Evolutionary conservation across 352 stramenopile species (phyloP).

Genomic region (Phytophthora fragariaefolia): DNA sequence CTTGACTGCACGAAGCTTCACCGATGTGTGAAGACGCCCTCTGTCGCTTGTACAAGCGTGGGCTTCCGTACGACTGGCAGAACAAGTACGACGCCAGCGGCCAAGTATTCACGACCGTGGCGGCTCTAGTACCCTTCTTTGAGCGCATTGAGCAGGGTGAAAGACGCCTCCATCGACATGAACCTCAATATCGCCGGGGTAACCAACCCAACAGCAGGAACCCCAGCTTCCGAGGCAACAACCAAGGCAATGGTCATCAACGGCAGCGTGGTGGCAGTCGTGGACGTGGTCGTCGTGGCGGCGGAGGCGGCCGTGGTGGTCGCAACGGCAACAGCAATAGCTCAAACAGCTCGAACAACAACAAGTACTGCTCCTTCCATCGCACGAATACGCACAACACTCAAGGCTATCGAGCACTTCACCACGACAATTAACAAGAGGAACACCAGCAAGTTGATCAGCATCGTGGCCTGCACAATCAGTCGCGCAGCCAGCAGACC

Average conservation of each 20-base stretch:
- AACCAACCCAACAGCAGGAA: background rate
- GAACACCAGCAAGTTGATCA: constrained; percentile 14
- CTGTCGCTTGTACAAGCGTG: constrained; percentile 16
- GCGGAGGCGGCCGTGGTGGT: background rate
- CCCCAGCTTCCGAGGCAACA: background rate
- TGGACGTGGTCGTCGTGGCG: too few species aligned
- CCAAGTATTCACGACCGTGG: background rate
- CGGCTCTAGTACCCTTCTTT: constrained; percentile 8
- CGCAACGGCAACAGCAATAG: background rate
- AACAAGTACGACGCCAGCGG: constrained; percentile 23
- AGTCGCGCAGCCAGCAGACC: background rate
- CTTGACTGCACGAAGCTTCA: background rate
- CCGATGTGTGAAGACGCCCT: constrained; percentile 11
- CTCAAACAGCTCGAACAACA: background rate
- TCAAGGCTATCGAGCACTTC: constrained; percentile 3
- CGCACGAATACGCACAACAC: constrained; percentile 13
- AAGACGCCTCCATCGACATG: background rate
- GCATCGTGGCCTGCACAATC: background rate
- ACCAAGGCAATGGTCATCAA: background rate
- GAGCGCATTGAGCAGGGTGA: constrained; percentile 12
- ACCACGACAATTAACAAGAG: background rate
- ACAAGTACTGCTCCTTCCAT: constrained; percentile 20
- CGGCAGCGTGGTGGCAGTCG: background rate
- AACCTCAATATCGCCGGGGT: background rate
- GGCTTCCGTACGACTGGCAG: constrained; percentile 13